Conservation (phyloP, 2,329 filamentous ascomycete species). For the Ambrosiella cleistominuta region DNA sequence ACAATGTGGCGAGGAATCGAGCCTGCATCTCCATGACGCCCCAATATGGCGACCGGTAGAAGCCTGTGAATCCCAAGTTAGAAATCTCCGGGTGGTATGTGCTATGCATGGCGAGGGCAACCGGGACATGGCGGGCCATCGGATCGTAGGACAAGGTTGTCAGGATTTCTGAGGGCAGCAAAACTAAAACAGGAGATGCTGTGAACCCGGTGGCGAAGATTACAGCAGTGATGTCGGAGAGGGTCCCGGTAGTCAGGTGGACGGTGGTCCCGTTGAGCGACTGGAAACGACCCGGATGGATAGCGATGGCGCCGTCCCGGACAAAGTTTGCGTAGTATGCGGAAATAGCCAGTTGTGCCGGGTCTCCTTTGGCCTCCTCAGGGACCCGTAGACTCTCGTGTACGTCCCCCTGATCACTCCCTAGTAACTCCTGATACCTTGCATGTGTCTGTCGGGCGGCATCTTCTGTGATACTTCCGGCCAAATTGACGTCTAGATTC, state of each 20-base stretch:
- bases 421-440: slow-evolving; percentile 18
- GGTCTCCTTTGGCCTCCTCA: slow-evolving; percentile 27
- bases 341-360: slow-evolving; percentile 50
- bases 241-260: slow-evolving; percentile 18
- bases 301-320: slow-evolving; percentile 40
- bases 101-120: slow-evolving; percentile 51
- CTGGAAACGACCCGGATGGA: slow-evolving; percentile 30
- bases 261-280: slow-evolving; percentile 22
- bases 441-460: slow-evolving; percentile 32
- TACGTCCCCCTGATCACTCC: slow-evolving; percentile 28
- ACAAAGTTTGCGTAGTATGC: slow-evolving; percentile 61
- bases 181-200: slow-evolving; percentile 43
- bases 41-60: slow-evolving; percentile 75
- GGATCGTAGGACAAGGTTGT: slow-evolving; percentile 39
- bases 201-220: slow-evolving; percentile 64
- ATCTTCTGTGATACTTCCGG: slow-evolving; percentile 39
- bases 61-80: slow-evolving; percentile 60
- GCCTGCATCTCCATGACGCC: slow-evolving; percentile 78
- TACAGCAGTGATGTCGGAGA: slow-evolving; percentile 46
- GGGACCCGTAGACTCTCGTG: slow-evolving; percentile 22
- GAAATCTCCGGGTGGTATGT: slow-evolving; percentile 43
- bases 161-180: slow-evolving; percentile 40
- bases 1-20: slow-evolving; percentile 44
- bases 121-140: slow-evolving; percentile 35
- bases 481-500: slow-evolving; percentile 39